Evolutionary conservation across 495 filamentous ascomycete genomes (phyloP).

Genomic region (Neurospora sp.): DNA sequence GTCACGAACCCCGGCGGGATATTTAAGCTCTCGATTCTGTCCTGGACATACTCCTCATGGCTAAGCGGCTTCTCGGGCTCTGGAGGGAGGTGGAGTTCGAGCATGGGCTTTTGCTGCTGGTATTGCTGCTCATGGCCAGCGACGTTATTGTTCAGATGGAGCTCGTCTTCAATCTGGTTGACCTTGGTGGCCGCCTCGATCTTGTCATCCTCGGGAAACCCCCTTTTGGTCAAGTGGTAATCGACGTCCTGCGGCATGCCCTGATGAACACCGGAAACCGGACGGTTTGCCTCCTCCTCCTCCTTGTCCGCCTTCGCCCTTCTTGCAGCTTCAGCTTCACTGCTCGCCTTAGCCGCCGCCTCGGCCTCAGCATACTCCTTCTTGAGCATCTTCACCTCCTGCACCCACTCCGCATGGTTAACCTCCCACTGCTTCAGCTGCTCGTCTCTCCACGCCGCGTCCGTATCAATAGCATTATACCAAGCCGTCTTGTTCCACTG

Average conservation of each 20-base stretch:
- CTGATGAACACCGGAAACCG: neutral
- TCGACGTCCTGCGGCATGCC: neutral
- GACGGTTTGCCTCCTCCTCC: neutral
- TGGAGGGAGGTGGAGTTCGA: slow-evolving; percentile 8
- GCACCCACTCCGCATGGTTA: slow-evolving; percentile 23
- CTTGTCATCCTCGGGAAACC: neutral
- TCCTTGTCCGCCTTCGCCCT: slow-evolving; percentile 2
- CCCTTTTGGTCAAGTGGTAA: neutral
- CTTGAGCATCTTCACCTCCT: slow-evolving; percentile 14
- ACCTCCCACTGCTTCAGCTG: slow-evolving; percentile 31
- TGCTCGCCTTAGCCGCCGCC: slow-evolving; percentile 5
- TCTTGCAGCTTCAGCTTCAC: slow-evolving; percentile 1
- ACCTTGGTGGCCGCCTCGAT: slow-evolving; percentile 1
- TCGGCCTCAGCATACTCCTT: slow-evolving; percentile 4
- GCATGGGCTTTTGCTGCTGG: slow-evolving; percentile 15
- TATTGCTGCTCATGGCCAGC: slow-evolving; percentile 8
- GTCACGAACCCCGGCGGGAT: slow-evolving; percentile 57
- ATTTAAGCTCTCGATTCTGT: slow-evolving; percentile 47
- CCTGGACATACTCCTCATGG: slow-evolving; percentile 55
- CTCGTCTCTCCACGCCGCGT: slow-evolving; percentile 21
- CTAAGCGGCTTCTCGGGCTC: slow-evolving; percentile 36
- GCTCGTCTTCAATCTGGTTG: slow-evolving; percentile 4
- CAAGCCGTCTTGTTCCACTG: slow-evolving; percentile 67
- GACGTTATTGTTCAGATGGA: slow-evolving; percentile 12
- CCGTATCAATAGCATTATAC: slow-evolving; percentile 46